A percentile compares a stretch with the other conserved stretches of the same genome.
These are phyloP conservation scores for Eucalyptus cloeziana DNA, from an alignment of 345 rosid genomes.

Conservation along the genomic window DNA sequence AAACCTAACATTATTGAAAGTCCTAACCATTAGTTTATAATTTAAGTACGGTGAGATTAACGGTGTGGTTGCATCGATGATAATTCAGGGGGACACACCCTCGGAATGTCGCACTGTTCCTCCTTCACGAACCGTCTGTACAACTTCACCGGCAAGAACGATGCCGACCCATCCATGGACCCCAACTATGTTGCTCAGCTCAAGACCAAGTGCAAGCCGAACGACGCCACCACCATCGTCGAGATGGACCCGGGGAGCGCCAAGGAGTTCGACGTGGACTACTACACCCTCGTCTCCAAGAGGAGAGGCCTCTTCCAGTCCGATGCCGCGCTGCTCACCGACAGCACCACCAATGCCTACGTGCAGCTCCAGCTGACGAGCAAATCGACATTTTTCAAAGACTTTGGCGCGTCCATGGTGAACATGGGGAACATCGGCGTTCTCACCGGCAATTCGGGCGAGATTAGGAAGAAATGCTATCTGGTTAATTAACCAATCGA, in stretches of 20 bases:
- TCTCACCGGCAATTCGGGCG: constrained; percentile 36
- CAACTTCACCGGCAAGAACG: constrained; percentile 64
- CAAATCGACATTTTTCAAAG: constrained; percentile 22
- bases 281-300: constrained; percentile 31
- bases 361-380: constrained; percentile 7
- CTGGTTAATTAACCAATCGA: constrained; percentile 11
- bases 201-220: constrained; percentile 23
- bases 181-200: constrained; percentile 9
- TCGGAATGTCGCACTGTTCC: constrained; percentile 57
- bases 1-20: neutral
- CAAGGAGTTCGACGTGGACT: constrained; percentile 35
- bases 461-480: constrained; percentile 50
- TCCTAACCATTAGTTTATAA: neutral
- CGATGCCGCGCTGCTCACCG: constrained; percentile 48
- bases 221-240: constrained; percentile 27
- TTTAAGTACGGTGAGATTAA: neutral
- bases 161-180: constrained; percentile 33
- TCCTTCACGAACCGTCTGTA: constrained; percentile 31
- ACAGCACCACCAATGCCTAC: constrained; percentile 32
- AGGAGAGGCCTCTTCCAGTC: constrained; percentile 57
- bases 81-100: constrained; percentile 42
- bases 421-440: constrained; percentile 56
- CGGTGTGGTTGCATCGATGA: neutral
- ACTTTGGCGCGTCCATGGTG: constrained; percentile 57
- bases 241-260: constrained; percentile 76